Percentiles rank a stretch among this genome's conserved stretches.
These are phyloP conservation scores for Aspergillus ochraceus DNA, from an alignment of 2,329 filamentous ascomycete species.

Conservation along the genomic window DNA sequence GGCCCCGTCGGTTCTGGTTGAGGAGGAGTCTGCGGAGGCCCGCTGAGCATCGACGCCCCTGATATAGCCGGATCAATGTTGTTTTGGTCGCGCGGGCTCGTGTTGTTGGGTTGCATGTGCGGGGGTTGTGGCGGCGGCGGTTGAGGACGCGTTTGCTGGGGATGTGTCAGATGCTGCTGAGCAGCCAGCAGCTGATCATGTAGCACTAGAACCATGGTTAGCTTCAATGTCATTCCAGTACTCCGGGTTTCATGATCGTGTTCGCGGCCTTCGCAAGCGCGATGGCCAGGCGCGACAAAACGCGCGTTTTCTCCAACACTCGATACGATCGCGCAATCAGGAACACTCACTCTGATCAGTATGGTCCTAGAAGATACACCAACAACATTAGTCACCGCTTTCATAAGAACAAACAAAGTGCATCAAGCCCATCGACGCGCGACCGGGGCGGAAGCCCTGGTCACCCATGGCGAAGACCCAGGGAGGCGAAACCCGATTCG, in stretches of 20 bases:
- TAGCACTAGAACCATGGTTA: conserved; percentile 48
- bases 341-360: conserved; percentile 46
- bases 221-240: background rate
- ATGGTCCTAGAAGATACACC: conserved; percentile 36
- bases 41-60: conserved; percentile 51
- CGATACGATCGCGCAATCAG: conserved; percentile 34
- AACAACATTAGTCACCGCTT: background rate
- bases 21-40: conserved; percentile 33
- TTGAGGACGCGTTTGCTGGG: conserved; percentile 40
- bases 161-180: conserved; percentile 47
- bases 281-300: background rate
- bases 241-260: background rate
- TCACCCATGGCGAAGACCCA: background rate
- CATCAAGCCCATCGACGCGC: background rate
- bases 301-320: background rate
- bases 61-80: conserved; percentile 62
- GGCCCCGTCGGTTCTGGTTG: conserved; percentile 28
- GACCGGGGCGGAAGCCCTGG: background rate
- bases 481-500: background rate
- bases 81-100: conserved; percentile 50
- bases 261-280: background rate
- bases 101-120: conserved; percentile 40
- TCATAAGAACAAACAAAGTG: background rate
- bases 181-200: conserved; percentile 62
- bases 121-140: conserved; percentile 44